These are phyloP conservation scores for Russula sp. DNA, from an alignment of 768 basidiomycete species.

Conservation along the genomic window DNA sequence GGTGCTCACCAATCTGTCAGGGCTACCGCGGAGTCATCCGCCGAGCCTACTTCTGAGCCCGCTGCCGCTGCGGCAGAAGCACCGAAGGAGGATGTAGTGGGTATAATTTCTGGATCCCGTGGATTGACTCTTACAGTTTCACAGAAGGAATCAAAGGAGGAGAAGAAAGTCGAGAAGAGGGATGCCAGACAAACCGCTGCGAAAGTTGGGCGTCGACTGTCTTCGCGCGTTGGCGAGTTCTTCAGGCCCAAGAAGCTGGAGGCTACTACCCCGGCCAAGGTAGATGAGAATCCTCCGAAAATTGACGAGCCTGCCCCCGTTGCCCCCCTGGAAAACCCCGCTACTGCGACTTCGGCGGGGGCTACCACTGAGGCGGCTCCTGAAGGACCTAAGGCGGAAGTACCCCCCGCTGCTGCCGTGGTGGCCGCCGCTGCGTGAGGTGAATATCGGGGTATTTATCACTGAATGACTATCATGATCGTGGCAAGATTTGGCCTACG, in stretches of 20 bases:
- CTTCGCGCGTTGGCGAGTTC: slow-evolving; percentile 74
- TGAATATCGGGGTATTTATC: slow-evolving; percentile 41
- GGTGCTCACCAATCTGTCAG: background rate
- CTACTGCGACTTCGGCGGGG: slow-evolving; percentile 42
- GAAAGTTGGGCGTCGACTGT: slow-evolving; percentile 80
- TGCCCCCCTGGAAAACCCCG: slow-evolving; percentile 80
- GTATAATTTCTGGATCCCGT: background rate
- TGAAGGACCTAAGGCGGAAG: slow-evolving; percentile 34
- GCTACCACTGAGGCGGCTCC: slow-evolving; percentile 31
- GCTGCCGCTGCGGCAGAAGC: slow-evolving; percentile 32
- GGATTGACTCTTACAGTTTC: background rate
- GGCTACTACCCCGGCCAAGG: slow-evolving; percentile 62
- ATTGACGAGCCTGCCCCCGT: slow-evolving; percentile 79
- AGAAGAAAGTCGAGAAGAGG: slow-evolving; percentile 46
- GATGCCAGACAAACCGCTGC: slow-evolving; percentile 32
- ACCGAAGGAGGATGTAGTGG: slow-evolving; percentile 60
- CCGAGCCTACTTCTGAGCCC: slow-evolving; percentile 31
- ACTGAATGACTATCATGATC: slow-evolving; percentile 27
- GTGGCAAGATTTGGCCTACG: slow-evolving; percentile 25
- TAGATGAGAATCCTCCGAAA: slow-evolving; percentile 84
- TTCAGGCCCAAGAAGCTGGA: slow-evolving; percentile 67
- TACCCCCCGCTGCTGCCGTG: slow-evolving; percentile 54
- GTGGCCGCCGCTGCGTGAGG: slow-evolving; percentile 78
- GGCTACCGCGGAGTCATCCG: slow-evolving; percentile 31
- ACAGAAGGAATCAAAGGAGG: slow-evolving; percentile 33